phyloP scores from a whole-genome alignment of 371 early-diverging fungal genomes.

The Batrachochytrium dendrobatidis region DNA sequence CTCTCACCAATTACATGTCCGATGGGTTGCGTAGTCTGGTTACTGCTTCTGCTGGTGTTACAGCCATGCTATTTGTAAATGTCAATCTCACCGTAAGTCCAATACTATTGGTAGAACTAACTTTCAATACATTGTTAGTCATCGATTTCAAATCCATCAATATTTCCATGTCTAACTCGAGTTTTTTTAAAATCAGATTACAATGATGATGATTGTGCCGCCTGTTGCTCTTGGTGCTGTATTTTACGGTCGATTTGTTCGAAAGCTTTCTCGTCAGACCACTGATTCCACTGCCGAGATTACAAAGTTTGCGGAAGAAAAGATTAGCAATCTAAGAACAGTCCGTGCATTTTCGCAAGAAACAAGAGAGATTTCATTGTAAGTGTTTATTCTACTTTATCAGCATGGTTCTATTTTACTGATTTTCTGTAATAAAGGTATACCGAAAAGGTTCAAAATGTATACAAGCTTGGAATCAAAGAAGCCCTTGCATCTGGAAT shows the following conservation, averaged over 20 bases:
- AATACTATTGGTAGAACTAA: no score
- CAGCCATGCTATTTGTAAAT: not conserved
- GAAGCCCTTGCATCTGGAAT: conserved; percentile 65
- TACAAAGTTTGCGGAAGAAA: conserved; percentile 70
- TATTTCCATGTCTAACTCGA: no score
- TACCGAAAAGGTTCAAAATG: conserved; percentile 42
- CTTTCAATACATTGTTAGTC: not conserved
- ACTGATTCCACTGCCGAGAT: conserved; percentile 63
- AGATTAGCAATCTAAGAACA: conserved; percentile 62
- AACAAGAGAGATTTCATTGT: conserved; percentile 29
- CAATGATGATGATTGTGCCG: conserved; percentile 16
- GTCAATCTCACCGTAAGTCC: not conserved
- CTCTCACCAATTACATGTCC: conserved; percentile 12
- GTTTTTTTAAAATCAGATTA: no score
- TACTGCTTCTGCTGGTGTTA: not conserved
- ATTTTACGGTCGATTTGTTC: conserved; percentile 44
- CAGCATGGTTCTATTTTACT: no score
- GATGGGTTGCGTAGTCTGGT: not conserved
- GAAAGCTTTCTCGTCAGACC: conserved; percentile 53
- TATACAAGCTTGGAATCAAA: conserved; percentile 54
- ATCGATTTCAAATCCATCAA: not conserved
- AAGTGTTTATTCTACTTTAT: no score
- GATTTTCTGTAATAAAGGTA: no score
- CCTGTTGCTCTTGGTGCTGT: conserved; percentile 4
- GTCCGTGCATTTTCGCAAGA: conserved; percentile 74